Evolutionary conservation across 1,139 yeast genomes (phyloP), one percentile per base, ranked within the genome.

Genomic region (Yamadazyma membranifaciens): DNA sequence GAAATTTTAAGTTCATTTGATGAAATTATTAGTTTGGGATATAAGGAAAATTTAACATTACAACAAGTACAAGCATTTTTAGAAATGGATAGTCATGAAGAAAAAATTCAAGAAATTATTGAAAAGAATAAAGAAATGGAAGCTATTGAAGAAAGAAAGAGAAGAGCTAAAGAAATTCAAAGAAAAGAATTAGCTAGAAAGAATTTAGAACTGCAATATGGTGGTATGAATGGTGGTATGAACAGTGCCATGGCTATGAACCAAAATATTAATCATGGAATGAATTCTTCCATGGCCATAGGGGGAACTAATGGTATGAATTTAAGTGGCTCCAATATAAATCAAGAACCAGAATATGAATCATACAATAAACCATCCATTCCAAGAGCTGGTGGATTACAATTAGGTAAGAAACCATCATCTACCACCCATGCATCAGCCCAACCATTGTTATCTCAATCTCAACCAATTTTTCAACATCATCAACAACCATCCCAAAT

Each of bases 61-160:
- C 66, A 82, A 42, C 98, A 92, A 69, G 88, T 94, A 49, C 82
- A 81, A 62, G 87, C 95, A 12, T 92, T 87, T 67, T 73, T 94
- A 66, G 94, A 89, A 60, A 92, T 94, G 98, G 98, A 94, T 65
- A 86, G 96, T 31, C 98, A 92, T 59, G 98, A 94, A 66, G 99
- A 94, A 67, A 91, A 88, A 72, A 91, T 94, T 57, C 98, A 92
- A 70, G 98, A 94, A 62, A 91, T 92, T 59, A 92, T 94, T 56
- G 98, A 92, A 65, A 82, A 95, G 61, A 92, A 92, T 68, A 94
- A 92, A 68, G 98, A 92, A 67, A 73, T 88, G 59, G 98, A 92
- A 65, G 98, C 98, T 34, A 84, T 89, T 39, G 98, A 92, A 65
- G 97, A 92, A 65, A 84, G 98, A 65, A 92, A 91, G 69, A 86